Percentiles rank a stretch among this genome's conserved stretches.
These are phyloP conservation scores for Trametes polyzona DNA, from an alignment of 1,284 basidiomycete genomes.

Conservation along the genomic window DNA sequence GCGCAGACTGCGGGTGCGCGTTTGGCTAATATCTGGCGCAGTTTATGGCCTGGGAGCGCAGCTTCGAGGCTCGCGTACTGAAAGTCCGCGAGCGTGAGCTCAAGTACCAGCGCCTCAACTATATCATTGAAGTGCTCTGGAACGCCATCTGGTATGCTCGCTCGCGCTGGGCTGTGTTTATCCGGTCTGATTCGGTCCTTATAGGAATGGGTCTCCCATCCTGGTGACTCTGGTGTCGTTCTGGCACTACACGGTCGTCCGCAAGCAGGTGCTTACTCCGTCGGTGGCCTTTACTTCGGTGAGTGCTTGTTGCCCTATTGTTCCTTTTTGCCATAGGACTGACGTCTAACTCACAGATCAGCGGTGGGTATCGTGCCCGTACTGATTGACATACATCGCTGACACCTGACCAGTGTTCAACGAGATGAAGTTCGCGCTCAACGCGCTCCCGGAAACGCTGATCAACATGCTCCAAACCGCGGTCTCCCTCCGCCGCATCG, in stretches of 20 bases:
- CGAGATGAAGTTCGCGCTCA: conserved; percentile 85
- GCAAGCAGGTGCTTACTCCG: conserved; percentile 73
- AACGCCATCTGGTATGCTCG: conserved; percentile 73
- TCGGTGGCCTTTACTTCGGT: conserved; percentile 89
- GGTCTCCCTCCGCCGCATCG: conserved; percentile 88
- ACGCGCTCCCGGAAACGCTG: conserved; percentile 87
- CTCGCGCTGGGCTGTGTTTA: not conserved
- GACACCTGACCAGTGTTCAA: conserved; percentile 64
- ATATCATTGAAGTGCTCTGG: conserved; percentile 81
- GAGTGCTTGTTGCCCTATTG: conserved; percentile 29
- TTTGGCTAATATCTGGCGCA: conserved; percentile 31
- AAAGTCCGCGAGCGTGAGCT: conserved; percentile 80
- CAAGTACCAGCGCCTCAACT: conserved; percentile 83
- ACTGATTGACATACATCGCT: not conserved
- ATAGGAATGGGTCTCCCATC: conserved; percentile 74
- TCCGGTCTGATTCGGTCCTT: not conserved
- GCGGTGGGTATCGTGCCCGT: conserved; percentile 42
- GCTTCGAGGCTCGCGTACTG: conserved; percentile 80
- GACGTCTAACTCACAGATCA: conserved; percentile 40
- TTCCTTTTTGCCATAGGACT: not conserved
- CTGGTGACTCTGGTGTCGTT: conserved; percentile 79
- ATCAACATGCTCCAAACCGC: conserved; percentile 86
- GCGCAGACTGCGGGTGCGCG: not conserved
- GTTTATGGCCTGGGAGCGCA: conserved; percentile 94
- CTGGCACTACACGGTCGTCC: conserved; percentile 81